Evolutionary conservation across 805 yeast genomes (phyloP).

Genomic region (Hanseniaspora hatyaiensis): DNA sequence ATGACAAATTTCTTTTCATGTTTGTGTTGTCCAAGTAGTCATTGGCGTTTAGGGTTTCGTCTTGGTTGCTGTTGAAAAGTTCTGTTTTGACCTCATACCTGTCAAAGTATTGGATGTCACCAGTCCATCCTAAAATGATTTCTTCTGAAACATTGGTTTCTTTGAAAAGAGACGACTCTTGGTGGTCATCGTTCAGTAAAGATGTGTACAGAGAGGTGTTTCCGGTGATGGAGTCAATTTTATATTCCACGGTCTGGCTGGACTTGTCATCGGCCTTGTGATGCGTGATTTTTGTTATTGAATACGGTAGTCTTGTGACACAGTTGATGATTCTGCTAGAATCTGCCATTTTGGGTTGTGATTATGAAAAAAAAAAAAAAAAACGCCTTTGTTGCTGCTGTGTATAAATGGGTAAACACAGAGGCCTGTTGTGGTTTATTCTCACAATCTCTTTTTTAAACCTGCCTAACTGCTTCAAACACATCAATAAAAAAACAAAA

Average conservation of each 20-base stretch:
- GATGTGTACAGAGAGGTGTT: constrained; percentile 76
- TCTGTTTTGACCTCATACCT: constrained; percentile 17
- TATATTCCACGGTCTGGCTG: constrained; percentile 33
- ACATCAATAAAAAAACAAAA: no score
- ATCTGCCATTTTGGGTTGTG: not conserved
- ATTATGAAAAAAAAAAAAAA: no score
- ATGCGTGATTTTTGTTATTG: constrained; percentile 19
- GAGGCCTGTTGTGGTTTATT: no score
- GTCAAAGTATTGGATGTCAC: constrained; percentile 46
- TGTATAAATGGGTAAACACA: no score
- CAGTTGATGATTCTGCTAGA: constrained; percentile 28
- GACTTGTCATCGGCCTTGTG: constrained; percentile 1
- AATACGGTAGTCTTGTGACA: constrained; percentile 30
- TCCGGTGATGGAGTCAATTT: constrained; percentile 58
- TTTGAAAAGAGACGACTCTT: constrained; percentile 21
- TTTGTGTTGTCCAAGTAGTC: no score
- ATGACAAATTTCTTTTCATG: constrained; percentile 2
- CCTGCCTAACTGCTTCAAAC: no score
- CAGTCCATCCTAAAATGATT: constrained; percentile 89
- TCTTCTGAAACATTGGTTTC: constrained; percentile 74
- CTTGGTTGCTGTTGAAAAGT: not conserved
- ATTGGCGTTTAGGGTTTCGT: not conserved
- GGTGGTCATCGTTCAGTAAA: constrained; percentile 30
- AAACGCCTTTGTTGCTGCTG: no score
- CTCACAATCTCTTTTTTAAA: no score